phyloP scores from a whole-genome alignment of 2,329 filamentous ascomycete species.

The Purpureocillium takamizusanense region DNA sequence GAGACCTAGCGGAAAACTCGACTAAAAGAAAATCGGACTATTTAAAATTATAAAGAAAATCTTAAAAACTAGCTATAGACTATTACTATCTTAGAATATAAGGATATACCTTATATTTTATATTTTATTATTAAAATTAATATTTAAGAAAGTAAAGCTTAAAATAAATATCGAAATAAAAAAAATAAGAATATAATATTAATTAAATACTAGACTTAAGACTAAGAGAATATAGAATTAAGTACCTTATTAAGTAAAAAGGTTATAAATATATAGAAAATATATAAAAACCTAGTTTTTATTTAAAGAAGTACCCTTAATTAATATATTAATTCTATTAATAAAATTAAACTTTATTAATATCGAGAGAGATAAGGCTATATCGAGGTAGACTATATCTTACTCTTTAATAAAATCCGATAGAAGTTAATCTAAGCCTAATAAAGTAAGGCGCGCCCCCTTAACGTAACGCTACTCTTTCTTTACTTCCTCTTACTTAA shows the following conservation, averaged over 20 bases:
- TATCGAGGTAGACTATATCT: too few relatives aligned
- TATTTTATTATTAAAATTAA: conserved; percentile 10
- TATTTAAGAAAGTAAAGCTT: conserved; percentile 4
- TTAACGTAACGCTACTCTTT: too few relatives aligned
- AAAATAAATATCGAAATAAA: conserved; percentile 3
- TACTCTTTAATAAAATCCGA: too few relatives aligned
- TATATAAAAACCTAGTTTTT: conserved; percentile 7
- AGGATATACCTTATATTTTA: conserved; percentile 10
- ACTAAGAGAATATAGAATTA: neutral
- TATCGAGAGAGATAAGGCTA: too few relatives aligned
- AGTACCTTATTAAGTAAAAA: conserved; percentile 12
- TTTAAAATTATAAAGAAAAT: conserved; percentile 6
- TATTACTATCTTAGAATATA: neutral
- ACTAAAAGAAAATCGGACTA: conserved; percentile 11
- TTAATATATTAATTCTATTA: neutral
- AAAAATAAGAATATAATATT: conserved; percentile 5
- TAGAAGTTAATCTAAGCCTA: too few relatives aligned
- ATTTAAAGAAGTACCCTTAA: neutral
- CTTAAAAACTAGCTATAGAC: too few relatives aligned
- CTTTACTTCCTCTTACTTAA: too few relatives aligned
- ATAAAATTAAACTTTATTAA: too few relatives aligned
- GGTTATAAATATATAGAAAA: conserved; percentile 8
- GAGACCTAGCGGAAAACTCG: conserved; percentile 7
- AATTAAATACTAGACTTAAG: neutral
- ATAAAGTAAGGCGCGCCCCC: too few relatives aligned